These are phyloP conservation scores for Termitomyces sp. DNA, from an alignment of 768 basidiomycete species.

Conservation along the genomic window DNA sequence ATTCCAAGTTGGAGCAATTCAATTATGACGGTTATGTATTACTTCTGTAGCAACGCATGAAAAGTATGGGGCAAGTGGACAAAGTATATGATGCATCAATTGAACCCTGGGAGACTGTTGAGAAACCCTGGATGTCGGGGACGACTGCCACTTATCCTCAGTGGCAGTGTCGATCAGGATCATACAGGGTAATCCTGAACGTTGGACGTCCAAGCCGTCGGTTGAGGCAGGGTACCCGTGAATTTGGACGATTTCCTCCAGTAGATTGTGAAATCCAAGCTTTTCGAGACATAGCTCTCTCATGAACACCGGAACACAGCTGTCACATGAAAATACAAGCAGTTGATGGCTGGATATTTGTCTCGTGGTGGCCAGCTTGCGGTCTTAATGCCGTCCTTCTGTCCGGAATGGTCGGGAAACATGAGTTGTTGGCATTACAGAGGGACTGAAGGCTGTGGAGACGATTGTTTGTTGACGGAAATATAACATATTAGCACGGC, in stretches of 20 bases:
- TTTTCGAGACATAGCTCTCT: background rate
- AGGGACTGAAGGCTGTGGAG: background rate
- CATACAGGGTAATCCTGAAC: slow-evolving; percentile 8
- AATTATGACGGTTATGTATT: background rate
- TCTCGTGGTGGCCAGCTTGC: background rate
- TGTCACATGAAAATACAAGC: background rate
- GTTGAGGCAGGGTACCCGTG: slow-evolving; percentile 5
- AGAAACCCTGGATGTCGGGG: slow-evolving; percentile 10
- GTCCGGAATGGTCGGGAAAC: slow-evolving; percentile 3
- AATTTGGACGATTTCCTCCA: background rate
- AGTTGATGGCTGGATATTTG: slow-evolving; percentile 2
- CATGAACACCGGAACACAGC: background rate
- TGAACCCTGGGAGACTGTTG: slow-evolving; percentile 3
- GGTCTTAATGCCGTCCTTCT: background rate
- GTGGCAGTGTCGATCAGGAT: slow-evolving; percentile 17
- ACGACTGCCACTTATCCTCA: background rate
- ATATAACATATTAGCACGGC: background rate
- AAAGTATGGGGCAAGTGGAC: background rate
- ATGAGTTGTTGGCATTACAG: background rate
- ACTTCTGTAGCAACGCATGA: background rate
- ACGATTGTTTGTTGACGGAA: background rate
- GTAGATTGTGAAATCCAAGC: background rate
- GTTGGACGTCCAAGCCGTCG: slow-evolving; percentile 8
- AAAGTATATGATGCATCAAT: slow-evolving; percentile 5
- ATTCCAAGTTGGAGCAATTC: background rate